phyloP scores from a whole-genome alignment of 176 grass and related monocot genomes.

The Elymus sibiricus region DNA sequence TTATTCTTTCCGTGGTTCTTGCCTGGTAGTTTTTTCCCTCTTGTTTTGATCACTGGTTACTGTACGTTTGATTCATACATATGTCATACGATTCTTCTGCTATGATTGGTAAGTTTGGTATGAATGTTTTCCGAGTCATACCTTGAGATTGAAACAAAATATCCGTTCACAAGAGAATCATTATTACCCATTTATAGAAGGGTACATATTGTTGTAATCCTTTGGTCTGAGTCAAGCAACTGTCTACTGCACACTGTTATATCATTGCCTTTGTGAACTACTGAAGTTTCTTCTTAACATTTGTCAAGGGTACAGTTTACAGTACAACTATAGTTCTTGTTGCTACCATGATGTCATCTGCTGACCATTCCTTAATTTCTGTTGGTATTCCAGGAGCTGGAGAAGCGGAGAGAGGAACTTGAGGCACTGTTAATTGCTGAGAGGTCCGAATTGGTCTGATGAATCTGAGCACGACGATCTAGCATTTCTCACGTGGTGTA shows the following conservation, averaged over 20 bases:
- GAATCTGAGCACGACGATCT: background rate
- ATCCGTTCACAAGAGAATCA: background rate
- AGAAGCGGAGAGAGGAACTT: slow-evolving; percentile 79
- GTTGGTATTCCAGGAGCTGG: slow-evolving; percentile 70
- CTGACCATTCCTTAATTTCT: background rate
- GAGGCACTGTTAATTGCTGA: slow-evolving; percentile 72
- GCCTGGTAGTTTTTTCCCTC: background rate
- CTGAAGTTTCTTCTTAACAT: background rate
- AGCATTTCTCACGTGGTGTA: slow-evolving; percentile 16
- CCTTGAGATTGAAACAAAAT: slow-evolving; percentile 5
- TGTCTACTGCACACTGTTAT: background rate
- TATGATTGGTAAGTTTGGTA: background rate
- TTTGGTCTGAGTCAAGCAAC: background rate
- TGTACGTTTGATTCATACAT: background rate
- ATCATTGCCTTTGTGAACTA: background rate
- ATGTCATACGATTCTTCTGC: background rate
- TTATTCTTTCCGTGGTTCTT: background rate
- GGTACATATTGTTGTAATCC: background rate
- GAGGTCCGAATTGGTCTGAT: slow-evolving; percentile 37
- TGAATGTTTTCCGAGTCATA: background rate
- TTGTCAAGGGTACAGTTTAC: background rate
- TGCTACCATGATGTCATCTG: background rate
- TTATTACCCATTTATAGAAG: background rate
- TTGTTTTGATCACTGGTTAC: background rate
- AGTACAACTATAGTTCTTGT: background rate